A percentile compares a stretch with the other conserved stretches of the same genome.
phyloP scores from a whole-genome alignment of 257 asterid species.

The Gentiana macrophylla region DNA sequence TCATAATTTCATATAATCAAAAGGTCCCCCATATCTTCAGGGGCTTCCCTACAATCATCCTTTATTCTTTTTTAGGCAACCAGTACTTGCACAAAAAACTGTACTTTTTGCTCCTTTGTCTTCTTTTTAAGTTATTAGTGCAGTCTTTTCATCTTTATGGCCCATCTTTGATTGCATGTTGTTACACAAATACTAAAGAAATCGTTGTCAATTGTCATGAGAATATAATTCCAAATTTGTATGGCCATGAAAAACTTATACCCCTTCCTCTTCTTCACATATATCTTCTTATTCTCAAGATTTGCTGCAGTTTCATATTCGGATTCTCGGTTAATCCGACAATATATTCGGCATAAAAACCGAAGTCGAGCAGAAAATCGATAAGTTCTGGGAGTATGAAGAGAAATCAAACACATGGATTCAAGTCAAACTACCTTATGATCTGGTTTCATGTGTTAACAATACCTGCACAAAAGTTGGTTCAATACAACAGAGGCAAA shows the following conservation, averaged over 20 bases:
- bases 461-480: slow-evolving; percentile 39
- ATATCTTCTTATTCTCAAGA: slow-evolving; percentile 17
- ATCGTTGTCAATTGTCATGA: too few relatives aligned
- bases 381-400: slow-evolving; percentile 60
- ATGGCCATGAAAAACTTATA: slow-evolving; percentile 23
- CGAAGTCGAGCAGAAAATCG: slow-evolving; percentile 50
- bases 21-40: too few relatives aligned
- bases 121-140: too few relatives aligned
- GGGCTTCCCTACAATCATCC: too few relatives aligned
- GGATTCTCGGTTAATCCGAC: slow-evolving; percentile 29
- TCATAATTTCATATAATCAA: too few relatives aligned
- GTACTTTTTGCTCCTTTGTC: too few relatives aligned
- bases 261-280: slow-evolving; percentile 19
- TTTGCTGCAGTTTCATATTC: slow-evolving; percentile 11
- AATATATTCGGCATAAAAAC: slow-evolving; percentile 20
- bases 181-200: too few relatives aligned
- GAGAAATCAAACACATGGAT: slow-evolving; percentile 59
- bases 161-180: too few relatives aligned
- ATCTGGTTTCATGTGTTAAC: slow-evolving; percentile 50
- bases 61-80: too few relatives aligned
- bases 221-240: too few relatives aligned
- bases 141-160: too few relatives aligned
- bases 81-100: too few relatives aligned
- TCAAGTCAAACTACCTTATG: slow-evolving; percentile 51
- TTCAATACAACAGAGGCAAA: slow-evolving; percentile 19